Evolutionary conservation across 345 rosid species (phyloP).

Genomic region (Ceriops zippeliana): DNA sequence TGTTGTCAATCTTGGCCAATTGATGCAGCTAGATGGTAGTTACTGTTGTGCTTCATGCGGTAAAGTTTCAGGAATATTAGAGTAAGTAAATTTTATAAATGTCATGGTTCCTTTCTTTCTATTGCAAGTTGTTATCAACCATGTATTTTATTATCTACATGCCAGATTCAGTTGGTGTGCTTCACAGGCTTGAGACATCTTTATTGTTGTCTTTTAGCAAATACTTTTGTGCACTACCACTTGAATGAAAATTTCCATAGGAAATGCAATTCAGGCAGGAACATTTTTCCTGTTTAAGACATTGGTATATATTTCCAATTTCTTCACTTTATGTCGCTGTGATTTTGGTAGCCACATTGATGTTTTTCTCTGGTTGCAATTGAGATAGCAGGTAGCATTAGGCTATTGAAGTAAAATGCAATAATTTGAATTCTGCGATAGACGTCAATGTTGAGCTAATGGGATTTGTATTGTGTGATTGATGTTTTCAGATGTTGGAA

Average conservation of each 20-base stretch:
- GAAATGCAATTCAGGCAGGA: too few relatives aligned
- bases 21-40: conserved; percentile 83
- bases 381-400: background rate
- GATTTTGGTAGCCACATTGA: conserved; percentile 1
- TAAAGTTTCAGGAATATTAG: conserved; percentile 87
- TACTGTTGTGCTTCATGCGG: conserved; percentile 96
- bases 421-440: conserved; percentile 10
- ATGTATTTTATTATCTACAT: background rate
- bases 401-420: background rate
- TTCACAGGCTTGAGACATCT: conserved; percentile 5
- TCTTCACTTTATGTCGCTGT: background rate
- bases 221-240: background rate
- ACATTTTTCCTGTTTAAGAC: conserved; percentile 1
- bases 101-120: background rate
- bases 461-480: conserved; percentile 24
- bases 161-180: background rate
- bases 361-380: conserved; percentile 3
- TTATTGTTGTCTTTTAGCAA: background rate
- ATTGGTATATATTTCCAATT: background rate
- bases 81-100: conserved; percentile 48
- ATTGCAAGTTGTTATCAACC: background rate
- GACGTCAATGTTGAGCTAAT: conserved; percentile 14
- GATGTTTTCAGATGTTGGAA: conserved; percentile 70
- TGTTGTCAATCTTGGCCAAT: conserved; percentile 70
- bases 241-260: background rate